Evolutionary conservation across 805 yeast species (phyloP).

Genomic region (Wickerhamomyces ciferrii): DNA sequence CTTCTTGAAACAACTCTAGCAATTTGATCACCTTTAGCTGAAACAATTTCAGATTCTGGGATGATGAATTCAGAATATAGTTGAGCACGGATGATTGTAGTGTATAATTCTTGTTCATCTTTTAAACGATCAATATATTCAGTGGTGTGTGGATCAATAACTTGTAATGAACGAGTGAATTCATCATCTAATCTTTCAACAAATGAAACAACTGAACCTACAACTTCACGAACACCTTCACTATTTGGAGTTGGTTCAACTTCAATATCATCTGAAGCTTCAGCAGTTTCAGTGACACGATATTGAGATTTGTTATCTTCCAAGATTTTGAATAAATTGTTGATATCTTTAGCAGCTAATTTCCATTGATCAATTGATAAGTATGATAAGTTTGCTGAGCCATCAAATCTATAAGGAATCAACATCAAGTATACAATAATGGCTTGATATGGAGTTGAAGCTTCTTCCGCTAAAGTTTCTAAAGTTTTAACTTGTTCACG

Average conservation of each 20-base stretch:
- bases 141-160: constrained; percentile 90
- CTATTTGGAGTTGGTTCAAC: constrained; percentile 60
- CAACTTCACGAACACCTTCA: constrained; percentile 66
- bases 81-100: constrained; percentile 78
- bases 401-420: constrained; percentile 85
- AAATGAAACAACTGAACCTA: constrained; percentile 81
- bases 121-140: constrained; percentile 88
- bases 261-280: constrained; percentile 63
- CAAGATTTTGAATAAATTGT: constrained; percentile 57
- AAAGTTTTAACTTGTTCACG: constrained; percentile 68
- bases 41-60: constrained; percentile 30
- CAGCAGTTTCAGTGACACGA: constrained; percentile 74
- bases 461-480: constrained; percentile 48
- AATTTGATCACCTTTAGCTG: constrained; percentile 40
- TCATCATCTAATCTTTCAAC: constrained; percentile 96
- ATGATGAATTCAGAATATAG: constrained; percentile 69
- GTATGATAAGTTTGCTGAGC: constrained; percentile 56
- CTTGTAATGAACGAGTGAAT: constrained; percentile 79
- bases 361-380: constrained; percentile 85
- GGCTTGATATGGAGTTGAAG: constrained; percentile 64
- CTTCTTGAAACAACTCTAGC: constrained; percentile 77
- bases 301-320: constrained; percentile 54
- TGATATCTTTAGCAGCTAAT: constrained; percentile 56
- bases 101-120: constrained; percentile 78
- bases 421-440: constrained; percentile 75